A percentile compares a stretch with the other conserved stretches of the same genome.
Evolutionary conservation across 75 land plant species (phyloP).

Genomic region (Chamaecyparis obtusa): DNA sequence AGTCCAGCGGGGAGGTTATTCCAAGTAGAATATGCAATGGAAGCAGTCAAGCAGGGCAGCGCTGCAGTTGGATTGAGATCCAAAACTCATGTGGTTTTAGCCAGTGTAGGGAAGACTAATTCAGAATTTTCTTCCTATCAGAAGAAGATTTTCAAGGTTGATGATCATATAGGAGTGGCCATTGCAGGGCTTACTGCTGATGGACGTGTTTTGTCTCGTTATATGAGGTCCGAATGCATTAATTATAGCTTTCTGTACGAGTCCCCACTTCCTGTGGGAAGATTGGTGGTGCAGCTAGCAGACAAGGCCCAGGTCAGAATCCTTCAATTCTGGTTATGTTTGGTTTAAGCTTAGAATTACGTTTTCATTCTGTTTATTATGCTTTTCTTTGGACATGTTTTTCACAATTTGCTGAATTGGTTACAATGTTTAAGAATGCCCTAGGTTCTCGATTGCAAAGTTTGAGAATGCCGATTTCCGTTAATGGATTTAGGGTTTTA

Average conservation of each 20-base stretch:
- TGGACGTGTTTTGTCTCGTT: constrained; percentile 82
- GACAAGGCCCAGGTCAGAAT: constrained; percentile 92
- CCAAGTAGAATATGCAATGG: constrained; percentile 99
- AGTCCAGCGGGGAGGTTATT: constrained; percentile 91
- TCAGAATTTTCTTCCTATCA: constrained; percentile 96
- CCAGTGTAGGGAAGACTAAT: constrained; percentile 80
- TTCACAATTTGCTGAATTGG: too few relatives aligned
- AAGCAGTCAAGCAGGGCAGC: constrained; percentile 96
- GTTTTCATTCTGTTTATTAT: too few relatives aligned
- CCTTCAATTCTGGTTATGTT: background rate
- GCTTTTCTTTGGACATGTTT: too few relatives aligned
- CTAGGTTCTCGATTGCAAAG: too few relatives aligned
- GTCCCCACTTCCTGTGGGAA: constrained; percentile 75
- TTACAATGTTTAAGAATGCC: background rate
- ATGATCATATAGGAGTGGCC: constrained; percentile 91
- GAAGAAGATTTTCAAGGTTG: constrained; percentile 91
- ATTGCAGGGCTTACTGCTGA: constrained; percentile 95
- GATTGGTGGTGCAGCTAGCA: constrained; percentile 92
- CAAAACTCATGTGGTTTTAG: constrained; percentile 75
- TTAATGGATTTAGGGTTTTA: background rate
- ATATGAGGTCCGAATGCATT: constrained; percentile 86
- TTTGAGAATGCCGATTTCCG: too few relatives aligned
- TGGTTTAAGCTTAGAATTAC: background rate
- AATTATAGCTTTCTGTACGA: constrained; percentile 83
- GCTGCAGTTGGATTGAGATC: constrained; percentile 92